Evolutionary conservation across 805 yeast species (phyloP), one percentile per base, ranked within the genome.

Genomic region (Kodamaea fukazawae): DNA sequence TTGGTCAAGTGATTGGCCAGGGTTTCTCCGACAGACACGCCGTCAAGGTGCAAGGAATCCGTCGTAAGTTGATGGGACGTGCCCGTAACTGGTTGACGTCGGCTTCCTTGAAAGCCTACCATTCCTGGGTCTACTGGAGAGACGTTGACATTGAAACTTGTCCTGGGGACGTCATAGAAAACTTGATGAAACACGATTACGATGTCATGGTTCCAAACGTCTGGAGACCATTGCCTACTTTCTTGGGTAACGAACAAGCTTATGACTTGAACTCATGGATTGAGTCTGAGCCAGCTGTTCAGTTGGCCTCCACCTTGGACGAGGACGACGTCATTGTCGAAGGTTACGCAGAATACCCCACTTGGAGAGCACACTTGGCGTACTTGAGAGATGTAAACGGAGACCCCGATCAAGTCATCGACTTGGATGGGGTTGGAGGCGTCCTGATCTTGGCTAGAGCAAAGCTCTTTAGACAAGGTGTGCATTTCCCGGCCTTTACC

Each of bases 261-360:
- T 93, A 93, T 60, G 99, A 93, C 63, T 76, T 93, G 57, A 93
- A 93, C 64, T 86, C 97, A 10, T 93, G 99, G 99, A 77, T 87
- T 42, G 99, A 93, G 65, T 79, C 90, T 3, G 83, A 79, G 4
- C 79, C 83, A 7, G 96, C 87, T 1, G 44, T 83, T 11, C 79
- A 79, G 36, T 62, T 85, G 50, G 93, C 95, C 0, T 58, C 65
- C 29, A 71, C 73, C 0, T 65, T 85, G 40, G 78, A 75, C 41
- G 91, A 86, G 58, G 93, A 86, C 55, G 95, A 84, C 54, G 93
- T 86, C 32, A 86, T 86, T 45, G 95, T 86, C 7, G 95, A 86
- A 60, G 95, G 95, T 1, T 86, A 86, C 57, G 88, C 87, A 0
- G 91, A 86, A 55, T 86, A 83, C 55, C 88, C 91, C 3, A 86